A percentile compares a stretch with the other conserved stretches of the same genome.
Evolutionary conservation across 495 filamentous ascomycete genomes (phyloP).

Genomic region (Sphaerosporella brunnea): DNA sequence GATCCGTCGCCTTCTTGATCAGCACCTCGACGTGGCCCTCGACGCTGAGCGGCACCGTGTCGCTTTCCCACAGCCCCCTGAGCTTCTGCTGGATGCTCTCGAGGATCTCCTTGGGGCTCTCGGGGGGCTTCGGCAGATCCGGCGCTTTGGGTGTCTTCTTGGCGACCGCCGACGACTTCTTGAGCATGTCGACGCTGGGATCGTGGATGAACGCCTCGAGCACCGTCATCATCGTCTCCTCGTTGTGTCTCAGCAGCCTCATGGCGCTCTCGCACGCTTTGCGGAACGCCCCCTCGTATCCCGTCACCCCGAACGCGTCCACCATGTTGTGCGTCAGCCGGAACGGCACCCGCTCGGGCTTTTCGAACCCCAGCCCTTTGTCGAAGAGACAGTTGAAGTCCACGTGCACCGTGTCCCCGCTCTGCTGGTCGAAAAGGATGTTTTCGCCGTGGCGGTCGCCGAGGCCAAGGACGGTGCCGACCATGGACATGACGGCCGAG

Average conservation of each 20-base stretch:
- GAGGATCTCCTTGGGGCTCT: conserved; percentile 58
- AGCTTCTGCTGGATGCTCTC: conserved; percentile 79
- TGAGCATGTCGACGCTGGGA: conserved; percentile 78
- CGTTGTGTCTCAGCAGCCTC: conserved; percentile 65
- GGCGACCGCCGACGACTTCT: conserved; percentile 41
- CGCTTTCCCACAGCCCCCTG: conserved; percentile 59
- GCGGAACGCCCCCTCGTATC: conserved; percentile 76
- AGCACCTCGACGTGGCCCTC: conserved; percentile 91
- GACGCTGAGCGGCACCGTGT: conserved; percentile 79
- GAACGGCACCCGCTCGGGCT: conserved; percentile 93
- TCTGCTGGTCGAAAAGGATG: conserved; percentile 83
- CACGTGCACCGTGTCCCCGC: conserved; percentile 87
- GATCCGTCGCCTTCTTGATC: conserved; percentile 64
- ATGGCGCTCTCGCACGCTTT: conserved; percentile 78
- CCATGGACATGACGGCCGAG: conserved; percentile 94
- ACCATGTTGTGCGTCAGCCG: conserved; percentile 96
- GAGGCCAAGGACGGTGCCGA: conserved; percentile 77
- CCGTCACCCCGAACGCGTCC: conserved; percentile 83
- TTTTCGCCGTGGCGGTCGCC: conserved; percentile 98
- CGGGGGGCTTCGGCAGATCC: conserved; percentile 27
- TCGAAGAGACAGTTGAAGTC: conserved; percentile 99
- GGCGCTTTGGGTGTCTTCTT: conserved; percentile 41
- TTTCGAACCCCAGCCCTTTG: conserved; percentile 89
- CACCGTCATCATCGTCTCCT: conserved; percentile 92
- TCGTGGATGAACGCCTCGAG: conserved; percentile 94